Evolutionary conservation across 352 stramenopile genomes (phyloP).

Genomic region (Pythium apleroticum): DNA sequence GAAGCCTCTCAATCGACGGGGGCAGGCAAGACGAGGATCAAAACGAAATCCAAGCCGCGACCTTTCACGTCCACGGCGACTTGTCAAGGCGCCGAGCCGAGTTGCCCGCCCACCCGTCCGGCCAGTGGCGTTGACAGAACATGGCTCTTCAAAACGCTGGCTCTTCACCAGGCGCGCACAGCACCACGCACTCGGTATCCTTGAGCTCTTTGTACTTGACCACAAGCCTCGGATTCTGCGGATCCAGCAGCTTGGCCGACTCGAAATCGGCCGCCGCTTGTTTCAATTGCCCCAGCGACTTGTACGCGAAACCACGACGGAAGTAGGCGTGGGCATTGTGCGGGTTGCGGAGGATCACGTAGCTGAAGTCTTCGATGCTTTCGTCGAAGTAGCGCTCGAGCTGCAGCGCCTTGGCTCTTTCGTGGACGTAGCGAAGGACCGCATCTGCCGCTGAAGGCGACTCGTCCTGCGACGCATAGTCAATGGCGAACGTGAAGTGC

Average conservation of each 20-base stretch:
- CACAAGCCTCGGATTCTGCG: constrained; percentile 63
- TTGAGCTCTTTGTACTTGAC: constrained; percentile 81
- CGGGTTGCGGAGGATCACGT: constrained; percentile 67
- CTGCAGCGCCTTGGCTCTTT: constrained; percentile 77
- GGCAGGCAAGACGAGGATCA: neutral
- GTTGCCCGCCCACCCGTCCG: too few species aligned
- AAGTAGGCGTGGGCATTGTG: constrained; percentile 85
- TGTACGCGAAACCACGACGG: constrained; percentile 71
- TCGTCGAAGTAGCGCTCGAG: constrained; percentile 69
- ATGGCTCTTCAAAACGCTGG: constrained; percentile 34
- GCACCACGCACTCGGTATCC: constrained; percentile 67
- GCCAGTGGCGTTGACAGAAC: neutral
- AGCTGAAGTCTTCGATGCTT: constrained; percentile 70
- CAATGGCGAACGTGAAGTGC: constrained; percentile 51
- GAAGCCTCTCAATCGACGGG: neutral
- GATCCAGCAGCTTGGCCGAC: constrained; percentile 61
- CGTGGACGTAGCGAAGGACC: constrained; percentile 60
- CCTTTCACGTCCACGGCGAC: constrained; percentile 10
- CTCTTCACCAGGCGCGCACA: constrained; percentile 68
- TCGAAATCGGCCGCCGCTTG: constrained; percentile 71
- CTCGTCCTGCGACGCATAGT: constrained; percentile 26
- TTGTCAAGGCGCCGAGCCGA: constrained; percentile 11
- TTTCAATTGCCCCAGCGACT: constrained; percentile 53
- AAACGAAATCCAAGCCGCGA: neutral
- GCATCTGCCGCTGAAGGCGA: neutral